Evolutionary conservation across 1,284 basidiomycete genomes (phyloP).

Genomic region (Pseudozyma sp.): DNA sequence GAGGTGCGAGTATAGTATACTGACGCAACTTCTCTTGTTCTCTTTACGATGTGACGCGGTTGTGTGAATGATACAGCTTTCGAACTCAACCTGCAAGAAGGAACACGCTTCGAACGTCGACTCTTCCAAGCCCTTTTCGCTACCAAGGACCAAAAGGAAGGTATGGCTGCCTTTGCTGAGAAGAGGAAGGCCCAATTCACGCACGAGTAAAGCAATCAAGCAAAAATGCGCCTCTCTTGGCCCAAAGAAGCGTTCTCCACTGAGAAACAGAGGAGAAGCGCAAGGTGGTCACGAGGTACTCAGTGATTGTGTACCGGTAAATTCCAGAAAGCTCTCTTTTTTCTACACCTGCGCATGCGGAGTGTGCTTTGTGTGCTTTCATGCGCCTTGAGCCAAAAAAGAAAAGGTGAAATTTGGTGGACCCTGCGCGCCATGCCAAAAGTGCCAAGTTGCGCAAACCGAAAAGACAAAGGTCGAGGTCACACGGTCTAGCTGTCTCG

Average conservation of each 20-base stretch:
- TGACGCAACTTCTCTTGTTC: slow-evolving; percentile 1
- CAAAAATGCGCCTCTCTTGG: background rate
- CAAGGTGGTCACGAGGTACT: slow-evolving; percentile 17
- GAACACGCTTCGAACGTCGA: slow-evolving; percentile 86
- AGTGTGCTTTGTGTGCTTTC: background rate
- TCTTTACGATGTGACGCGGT: background rate
- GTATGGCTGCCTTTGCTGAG: slow-evolving; percentile 97
- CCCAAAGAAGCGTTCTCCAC: slow-evolving; percentile 1
- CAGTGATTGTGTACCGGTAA: background rate
- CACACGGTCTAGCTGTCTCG: slow-evolving; percentile 13
- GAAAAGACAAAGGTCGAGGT: background rate
- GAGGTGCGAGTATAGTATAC: background rate
- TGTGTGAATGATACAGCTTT: slow-evolving; percentile 71
- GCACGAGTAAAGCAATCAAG: slow-evolving; percentile 58
- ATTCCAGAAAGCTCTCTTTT: slow-evolving; percentile 29
- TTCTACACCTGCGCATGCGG: background rate
- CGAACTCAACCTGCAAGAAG: slow-evolving; percentile 84
- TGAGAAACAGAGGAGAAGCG: background rate
- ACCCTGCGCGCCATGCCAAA: slow-evolving; percentile 21
- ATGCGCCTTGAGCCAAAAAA: slow-evolving; percentile 1
- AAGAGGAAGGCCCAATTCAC: slow-evolving; percentile 78
- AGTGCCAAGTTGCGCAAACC: slow-evolving; percentile 21
- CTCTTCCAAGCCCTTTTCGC: slow-evolving; percentile 94
- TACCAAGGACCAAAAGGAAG: slow-evolving; percentile 97
- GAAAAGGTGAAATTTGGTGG: slow-evolving; percentile 3